Conservation (phyloP, 768 basidiomycete species). For the Gymnopilus dilepis region DNA sequence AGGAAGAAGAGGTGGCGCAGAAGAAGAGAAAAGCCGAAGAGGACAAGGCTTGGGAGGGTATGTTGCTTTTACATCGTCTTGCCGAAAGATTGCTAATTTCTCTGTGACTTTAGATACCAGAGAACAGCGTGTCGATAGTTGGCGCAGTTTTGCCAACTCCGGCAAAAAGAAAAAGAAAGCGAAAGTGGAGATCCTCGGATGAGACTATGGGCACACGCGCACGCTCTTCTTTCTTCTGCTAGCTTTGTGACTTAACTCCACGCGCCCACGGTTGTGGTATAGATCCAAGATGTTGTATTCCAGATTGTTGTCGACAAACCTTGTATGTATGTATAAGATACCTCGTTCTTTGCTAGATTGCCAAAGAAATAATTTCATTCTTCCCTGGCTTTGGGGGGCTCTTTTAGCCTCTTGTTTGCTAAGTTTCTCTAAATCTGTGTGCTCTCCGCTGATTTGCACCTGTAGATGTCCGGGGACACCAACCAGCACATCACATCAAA, state of each 20-base stretch:
- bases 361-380: slow-evolving; percentile 5
- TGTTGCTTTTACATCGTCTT: slow-evolving; percentile 12
- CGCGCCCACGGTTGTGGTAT: slow-evolving; percentile 2
- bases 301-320: slow-evolving; percentile 6
- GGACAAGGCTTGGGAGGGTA: slow-evolving; percentile 90
- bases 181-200: slow-evolving; percentile 72
- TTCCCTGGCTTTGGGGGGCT: background rate
- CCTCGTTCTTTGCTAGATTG: background rate
- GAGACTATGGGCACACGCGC: slow-evolving; percentile 25
- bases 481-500: background rate
- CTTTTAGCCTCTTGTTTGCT: slow-evolving; percentile 13
- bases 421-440: slow-evolving; percentile 27
- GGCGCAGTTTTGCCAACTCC: slow-evolving; percentile 73
- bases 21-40: slow-evolving; percentile 90
- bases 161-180: slow-evolving; percentile 86
- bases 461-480: slow-evolving; percentile 13
- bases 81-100: background rate
- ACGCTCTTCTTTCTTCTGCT: slow-evolving; percentile 18
- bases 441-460: slow-evolving; percentile 27
- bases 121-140: slow-evolving; percentile 84
- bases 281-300: slow-evolving; percentile 20
- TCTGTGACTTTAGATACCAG: slow-evolving; percentile 57
- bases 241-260: slow-evolving; percentile 9
- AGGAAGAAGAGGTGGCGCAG: slow-evolving; percentile 80
- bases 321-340: slow-evolving; percentile 28